Evolutionary conservation across 208 protist species (phyloP).

Genomic region (Trypanosoma vivax): DNA sequence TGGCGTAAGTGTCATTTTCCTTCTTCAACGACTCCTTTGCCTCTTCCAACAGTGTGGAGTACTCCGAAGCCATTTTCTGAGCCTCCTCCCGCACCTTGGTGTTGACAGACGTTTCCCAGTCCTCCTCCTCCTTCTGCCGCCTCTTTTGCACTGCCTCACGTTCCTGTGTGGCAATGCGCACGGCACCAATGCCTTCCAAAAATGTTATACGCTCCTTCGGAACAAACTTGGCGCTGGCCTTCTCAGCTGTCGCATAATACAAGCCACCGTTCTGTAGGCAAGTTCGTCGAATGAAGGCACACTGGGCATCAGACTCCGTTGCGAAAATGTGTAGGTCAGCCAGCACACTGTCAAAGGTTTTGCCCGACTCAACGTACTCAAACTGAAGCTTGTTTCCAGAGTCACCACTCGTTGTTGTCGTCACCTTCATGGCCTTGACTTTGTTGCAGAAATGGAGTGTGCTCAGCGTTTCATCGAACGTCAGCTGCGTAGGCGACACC

Average conservation of each 20-base stretch:
- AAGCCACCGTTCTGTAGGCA: constrained; percentile 39
- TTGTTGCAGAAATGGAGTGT: constrained; percentile 49
- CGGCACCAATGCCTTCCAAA: constrained; percentile 36
- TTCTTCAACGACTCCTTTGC: constrained; percentile 27
- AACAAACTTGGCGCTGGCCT: constrained; percentile 17
- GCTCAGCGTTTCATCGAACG: constrained; percentile 33
- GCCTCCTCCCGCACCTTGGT: constrained; percentile 33
- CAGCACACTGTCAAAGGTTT: constrained; percentile 15
- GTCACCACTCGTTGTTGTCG: constrained; percentile 23
- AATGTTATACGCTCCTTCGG: constrained; percentile 32
- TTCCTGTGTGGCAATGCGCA: constrained; percentile 44
- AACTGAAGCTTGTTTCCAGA: constrained; percentile 29
- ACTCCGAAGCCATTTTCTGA: constrained; percentile 27
- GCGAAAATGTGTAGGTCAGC: constrained; percentile 44
- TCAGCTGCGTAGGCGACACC: constrained; percentile 26
- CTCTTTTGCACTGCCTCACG: constrained; percentile 24
- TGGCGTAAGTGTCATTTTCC: constrained; percentile 16
- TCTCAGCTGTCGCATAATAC: constrained; percentile 43
- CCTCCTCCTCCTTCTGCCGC: constrained; percentile 35
- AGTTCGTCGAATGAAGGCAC: constrained; percentile 45
- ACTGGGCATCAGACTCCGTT: constrained; percentile 27
- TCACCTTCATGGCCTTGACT: constrained; percentile 47
- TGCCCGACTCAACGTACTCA: constrained; percentile 29
- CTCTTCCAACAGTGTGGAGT: constrained; percentile 31
- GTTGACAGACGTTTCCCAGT: constrained; percentile 17